Evolutionary conservation across 129 eudicot genomes (phyloP).

Genomic region (Chrysanthemum lavandulifolium): DNA sequence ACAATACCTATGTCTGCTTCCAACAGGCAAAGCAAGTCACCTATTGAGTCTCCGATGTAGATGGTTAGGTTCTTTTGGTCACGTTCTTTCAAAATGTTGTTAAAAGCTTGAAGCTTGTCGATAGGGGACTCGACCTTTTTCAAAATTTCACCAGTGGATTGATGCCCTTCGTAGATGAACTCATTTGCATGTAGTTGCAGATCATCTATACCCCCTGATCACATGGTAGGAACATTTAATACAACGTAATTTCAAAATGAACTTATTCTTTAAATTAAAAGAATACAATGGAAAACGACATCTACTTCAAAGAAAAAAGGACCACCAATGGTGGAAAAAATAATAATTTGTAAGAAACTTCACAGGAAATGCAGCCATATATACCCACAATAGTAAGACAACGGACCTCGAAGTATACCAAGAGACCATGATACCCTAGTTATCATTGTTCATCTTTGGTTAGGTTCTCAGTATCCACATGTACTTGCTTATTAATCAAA

Average conservation of each 20-base stretch:
- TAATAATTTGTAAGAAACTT: neutral
- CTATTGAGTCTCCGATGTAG: slow-evolving; percentile 86
- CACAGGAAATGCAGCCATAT: neutral
- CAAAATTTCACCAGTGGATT: slow-evolving; percentile 71
- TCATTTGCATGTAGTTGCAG: slow-evolving; percentile 72
- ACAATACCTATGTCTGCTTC: slow-evolving; percentile 90
- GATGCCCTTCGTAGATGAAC: slow-evolving; percentile 47
- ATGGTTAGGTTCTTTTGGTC: slow-evolving; percentile 38
- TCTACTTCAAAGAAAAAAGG: neutral
- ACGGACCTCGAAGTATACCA: too few species aligned
- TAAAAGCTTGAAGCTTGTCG: slow-evolving; percentile 70
- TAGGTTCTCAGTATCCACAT: too few species aligned
- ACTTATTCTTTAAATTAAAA: neutral
- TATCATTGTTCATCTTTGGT: too few species aligned
- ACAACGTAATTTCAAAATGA: neutral
- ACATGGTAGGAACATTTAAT: slow-evolving; percentile 1
- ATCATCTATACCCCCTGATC: slow-evolving; percentile 59
- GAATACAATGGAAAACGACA: neutral
- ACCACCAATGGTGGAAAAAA: too few species aligned
- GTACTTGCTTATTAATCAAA: too few species aligned
- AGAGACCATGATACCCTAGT: too few species aligned
- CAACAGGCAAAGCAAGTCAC: slow-evolving; percentile 86
- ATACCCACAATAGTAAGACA: too few species aligned
- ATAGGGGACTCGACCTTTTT: slow-evolving; percentile 66
- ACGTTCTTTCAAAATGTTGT: slow-evolving; percentile 28